Conservation (phyloP, 129 eudicot species). For the Chrysanthemum makinoi region DNA sequence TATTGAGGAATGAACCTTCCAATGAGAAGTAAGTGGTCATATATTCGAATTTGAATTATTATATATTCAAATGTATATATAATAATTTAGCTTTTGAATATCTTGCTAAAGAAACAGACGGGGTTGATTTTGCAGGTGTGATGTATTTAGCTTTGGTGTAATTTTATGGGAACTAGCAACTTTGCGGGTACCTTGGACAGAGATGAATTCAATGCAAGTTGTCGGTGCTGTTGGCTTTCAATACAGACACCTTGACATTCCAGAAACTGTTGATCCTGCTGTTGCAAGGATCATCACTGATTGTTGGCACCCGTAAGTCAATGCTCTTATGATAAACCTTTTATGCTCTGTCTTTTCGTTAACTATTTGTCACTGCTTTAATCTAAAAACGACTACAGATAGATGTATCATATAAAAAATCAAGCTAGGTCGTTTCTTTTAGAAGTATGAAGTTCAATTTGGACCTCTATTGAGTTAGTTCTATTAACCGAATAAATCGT, state of each 20-base stretch:
- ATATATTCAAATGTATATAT: neutral
- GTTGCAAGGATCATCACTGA: conserved; percentile 7
- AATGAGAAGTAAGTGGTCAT: conserved; percentile 77
- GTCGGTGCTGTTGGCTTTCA: conserved; percentile 97
- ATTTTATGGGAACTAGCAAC: conserved; percentile 95
- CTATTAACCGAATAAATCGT: too few relatives aligned
- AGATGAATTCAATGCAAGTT: conserved; percentile 94
- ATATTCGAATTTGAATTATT: neutral
- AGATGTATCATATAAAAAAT: too few relatives aligned
- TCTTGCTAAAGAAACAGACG: conserved; percentile 24
- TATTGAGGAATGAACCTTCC: conserved; percentile 85
- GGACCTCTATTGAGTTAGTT: too few relatives aligned
- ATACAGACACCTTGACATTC: conserved; percentile 65
- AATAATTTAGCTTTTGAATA: neutral
- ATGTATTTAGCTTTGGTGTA: conserved; percentile 72
- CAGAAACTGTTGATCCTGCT: neutral
- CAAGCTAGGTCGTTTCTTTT: too few relatives aligned
- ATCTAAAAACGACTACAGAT: neutral
- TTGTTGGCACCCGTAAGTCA: conserved; percentile 11
- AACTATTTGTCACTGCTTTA: neutral
- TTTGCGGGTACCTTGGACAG: conserved; percentile 83
- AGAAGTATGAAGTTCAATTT: too few relatives aligned
- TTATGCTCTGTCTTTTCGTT: neutral
- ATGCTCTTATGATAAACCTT: neutral
- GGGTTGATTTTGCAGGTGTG: conserved; percentile 53